Percentiles rank a stretch among this genome's conserved stretches.
Conservation (phyloP, 2,329 filamentous ascomycete genomes). For the Calonectria pseudoreteaudii region DNA sequence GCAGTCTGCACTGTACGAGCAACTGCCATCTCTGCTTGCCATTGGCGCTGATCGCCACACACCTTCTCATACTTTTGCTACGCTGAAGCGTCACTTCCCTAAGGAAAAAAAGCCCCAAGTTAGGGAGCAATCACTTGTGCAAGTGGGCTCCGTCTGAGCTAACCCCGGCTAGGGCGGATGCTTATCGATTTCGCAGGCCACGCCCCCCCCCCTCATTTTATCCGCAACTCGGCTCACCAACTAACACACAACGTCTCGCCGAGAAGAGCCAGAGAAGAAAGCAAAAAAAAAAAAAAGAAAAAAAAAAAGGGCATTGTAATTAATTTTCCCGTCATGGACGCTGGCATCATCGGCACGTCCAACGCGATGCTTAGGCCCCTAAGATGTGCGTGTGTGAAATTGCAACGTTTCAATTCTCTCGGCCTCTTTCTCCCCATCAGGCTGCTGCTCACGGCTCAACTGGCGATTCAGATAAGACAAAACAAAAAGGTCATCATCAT, state of each 20-base stretch:
- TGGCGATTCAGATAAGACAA: conserved; percentile 18
- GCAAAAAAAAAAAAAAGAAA: too few species aligned
- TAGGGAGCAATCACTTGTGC: conserved; percentile 26
- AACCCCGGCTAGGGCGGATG: conserved; percentile 29
- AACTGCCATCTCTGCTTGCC: background rate
- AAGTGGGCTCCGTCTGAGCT: conserved; percentile 26
- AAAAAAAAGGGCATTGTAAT: too few species aligned
- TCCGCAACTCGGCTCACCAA: background rate
- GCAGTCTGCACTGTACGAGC: background rate
- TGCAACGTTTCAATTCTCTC: conserved; percentile 19
- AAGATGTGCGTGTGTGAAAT: conserved; percentile 18
- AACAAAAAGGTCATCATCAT: background rate
- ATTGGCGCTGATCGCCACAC: conserved; percentile 1
- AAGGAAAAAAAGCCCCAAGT: conserved; percentile 8
- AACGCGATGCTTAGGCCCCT: background rate
- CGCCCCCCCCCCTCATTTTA: background rate
- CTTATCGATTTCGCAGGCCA: conserved; percentile 32
- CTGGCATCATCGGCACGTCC: background rate
- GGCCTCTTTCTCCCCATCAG: conserved; percentile 16
- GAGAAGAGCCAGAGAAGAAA: background rate
- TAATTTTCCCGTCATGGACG: background rate
- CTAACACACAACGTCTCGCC: background rate
- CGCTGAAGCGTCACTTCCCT: background rate
- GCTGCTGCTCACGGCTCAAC: conserved; percentile 7
- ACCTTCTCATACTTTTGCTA: background rate